Percentiles rank a stretch among this genome's conserved stretches.
phyloP scores from a whole-genome alignment of 1,139 yeast genomes.

The Tardiomyces depauwii region DNA sequence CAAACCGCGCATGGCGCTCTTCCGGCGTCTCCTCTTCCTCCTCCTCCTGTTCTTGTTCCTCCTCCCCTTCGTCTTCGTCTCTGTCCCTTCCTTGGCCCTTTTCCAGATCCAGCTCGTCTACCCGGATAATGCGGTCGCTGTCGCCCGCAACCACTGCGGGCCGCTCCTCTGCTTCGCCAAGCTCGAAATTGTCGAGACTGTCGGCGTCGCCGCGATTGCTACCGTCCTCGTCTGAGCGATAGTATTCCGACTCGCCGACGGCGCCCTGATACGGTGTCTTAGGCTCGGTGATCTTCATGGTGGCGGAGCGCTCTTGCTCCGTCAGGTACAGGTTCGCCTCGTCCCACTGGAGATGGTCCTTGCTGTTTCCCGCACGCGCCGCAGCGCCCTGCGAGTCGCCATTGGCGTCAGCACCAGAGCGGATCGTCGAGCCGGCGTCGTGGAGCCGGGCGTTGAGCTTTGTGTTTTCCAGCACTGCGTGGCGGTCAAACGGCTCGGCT shows the following conservation, averaged over 20 bases:
- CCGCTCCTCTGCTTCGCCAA: slow-evolving; percentile 42
- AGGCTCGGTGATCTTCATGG: slow-evolving; percentile 89
- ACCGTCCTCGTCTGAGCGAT: slow-evolving; percentile 53
- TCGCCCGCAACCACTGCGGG: neutral
- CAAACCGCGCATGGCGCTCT: slow-evolving; percentile 57
- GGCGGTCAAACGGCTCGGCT: slow-evolving; percentile 27
- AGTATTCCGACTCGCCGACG: slow-evolving; percentile 78
- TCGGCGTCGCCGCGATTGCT: slow-evolving; percentile 28
- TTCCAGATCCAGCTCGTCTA: slow-evolving; percentile 8
- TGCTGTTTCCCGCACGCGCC: slow-evolving; percentile 3
- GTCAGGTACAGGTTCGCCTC: slow-evolving; percentile 55
- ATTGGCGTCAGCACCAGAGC: slow-evolving; percentile 9
- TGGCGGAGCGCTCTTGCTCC: slow-evolving; percentile 60
- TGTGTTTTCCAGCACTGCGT: slow-evolving; percentile 38
- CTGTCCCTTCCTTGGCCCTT: slow-evolving; percentile 2
- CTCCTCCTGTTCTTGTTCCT: slow-evolving; percentile 27
- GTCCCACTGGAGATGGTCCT: slow-evolving; percentile 43
- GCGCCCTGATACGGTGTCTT: slow-evolving; percentile 97
- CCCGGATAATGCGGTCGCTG: slow-evolving; percentile 3
- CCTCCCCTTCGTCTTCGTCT: slow-evolving; percentile 15
- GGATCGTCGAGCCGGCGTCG: slow-evolving; percentile 18
- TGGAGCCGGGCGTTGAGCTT: slow-evolving; percentile 31
- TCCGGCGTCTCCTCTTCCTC: slow-evolving; percentile 37
- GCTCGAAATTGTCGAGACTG: slow-evolving; percentile 32
- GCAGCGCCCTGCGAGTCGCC: neutral